phyloP scores from a whole-genome alignment of 1,284 basidiomycete genomes.

The Singerocomus rubriflavus region DNA sequence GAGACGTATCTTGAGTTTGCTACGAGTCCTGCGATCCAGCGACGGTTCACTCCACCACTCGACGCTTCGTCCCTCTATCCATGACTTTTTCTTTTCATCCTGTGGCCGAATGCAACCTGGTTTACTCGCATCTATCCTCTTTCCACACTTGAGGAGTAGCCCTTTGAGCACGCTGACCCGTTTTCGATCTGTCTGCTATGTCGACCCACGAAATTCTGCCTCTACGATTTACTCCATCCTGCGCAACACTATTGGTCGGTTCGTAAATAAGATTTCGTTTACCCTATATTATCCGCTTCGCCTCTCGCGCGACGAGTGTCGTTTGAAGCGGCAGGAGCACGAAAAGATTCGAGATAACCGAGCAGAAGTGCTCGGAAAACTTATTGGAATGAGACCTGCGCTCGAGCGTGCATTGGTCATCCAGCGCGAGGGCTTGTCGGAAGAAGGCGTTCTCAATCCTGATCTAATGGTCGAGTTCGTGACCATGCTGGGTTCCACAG shows the following conservation, averaged over 20 bases:
- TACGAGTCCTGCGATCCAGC: constrained; percentile 43
- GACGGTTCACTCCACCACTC: constrained; percentile 49
- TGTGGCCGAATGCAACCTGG: constrained; percentile 43
- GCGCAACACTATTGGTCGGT: constrained; percentile 2
- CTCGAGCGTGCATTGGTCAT: constrained; percentile 34
- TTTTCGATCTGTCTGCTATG: constrained; percentile 9
- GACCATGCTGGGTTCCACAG: constrained; percentile 14
- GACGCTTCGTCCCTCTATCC: constrained; percentile 50
- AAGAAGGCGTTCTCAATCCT: neutral
- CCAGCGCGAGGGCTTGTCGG: constrained; percentile 1
- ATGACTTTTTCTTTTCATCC: constrained; percentile 46
- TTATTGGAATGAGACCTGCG: constrained; percentile 51
- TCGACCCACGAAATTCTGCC: constrained; percentile 3
- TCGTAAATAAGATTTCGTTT: constrained; percentile 14
- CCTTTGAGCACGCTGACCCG: constrained; percentile 9
- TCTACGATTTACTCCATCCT: constrained; percentile 11
- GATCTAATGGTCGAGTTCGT: constrained; percentile 25
- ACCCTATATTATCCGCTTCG: constrained; percentile 26
- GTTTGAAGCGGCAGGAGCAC: constrained; percentile 52
- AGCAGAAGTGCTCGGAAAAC: constrained; percentile 58
- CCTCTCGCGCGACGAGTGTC: constrained; percentile 63
- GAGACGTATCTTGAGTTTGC: constrained; percentile 47
- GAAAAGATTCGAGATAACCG: constrained; percentile 60
- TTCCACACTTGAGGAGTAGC: constrained; percentile 51
- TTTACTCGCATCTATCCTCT: constrained; percentile 51